These are phyloP conservation scores for Phytopythium helicoides DNA, from an alignment of 352 stramenopile genomes.

Conservation along the genomic window DNA sequence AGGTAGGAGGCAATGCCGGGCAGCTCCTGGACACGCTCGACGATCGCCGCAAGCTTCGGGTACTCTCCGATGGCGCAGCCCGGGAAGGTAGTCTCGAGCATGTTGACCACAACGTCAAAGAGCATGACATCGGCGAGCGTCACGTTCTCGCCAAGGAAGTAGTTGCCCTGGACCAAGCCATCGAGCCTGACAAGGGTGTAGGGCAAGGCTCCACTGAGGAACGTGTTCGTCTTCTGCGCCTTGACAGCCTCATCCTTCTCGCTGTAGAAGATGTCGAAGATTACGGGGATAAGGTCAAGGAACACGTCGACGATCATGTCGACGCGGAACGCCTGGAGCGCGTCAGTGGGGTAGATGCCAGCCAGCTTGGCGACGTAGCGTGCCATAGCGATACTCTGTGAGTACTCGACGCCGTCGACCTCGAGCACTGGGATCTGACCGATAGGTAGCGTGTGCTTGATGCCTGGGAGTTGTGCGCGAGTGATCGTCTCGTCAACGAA, in stretches of 20 bases:
- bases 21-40: constrained; percentile 4
- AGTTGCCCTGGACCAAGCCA: constrained; percentile 42
- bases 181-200: constrained; percentile 36
- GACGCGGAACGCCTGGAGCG: constrained; percentile 11
- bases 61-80: not conserved
- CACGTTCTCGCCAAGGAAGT: constrained; percentile 13
- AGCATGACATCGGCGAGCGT: constrained; percentile 11
- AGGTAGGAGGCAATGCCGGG: constrained; percentile 9
- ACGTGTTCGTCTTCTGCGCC: constrained; percentile 38
- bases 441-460: constrained; percentile 38
- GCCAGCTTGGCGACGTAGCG: constrained; percentile 40
- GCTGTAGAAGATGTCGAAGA: constrained; percentile 21
- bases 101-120: constrained; percentile 4
- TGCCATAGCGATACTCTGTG: constrained; percentile 38
- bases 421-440: constrained; percentile 46
- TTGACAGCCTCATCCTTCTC: constrained; percentile 33
- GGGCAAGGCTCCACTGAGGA: constrained; percentile 34
- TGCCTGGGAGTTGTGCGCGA: not conserved
- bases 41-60: constrained; percentile 2
- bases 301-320: constrained; percentile 14
- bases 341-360: constrained; percentile 22
- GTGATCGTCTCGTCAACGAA: constrained; percentile 12
- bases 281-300: constrained; percentile 25
- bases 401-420: constrained; percentile 37
- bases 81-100: not conserved